phyloP scores from a whole-genome alignment of 768 basidiomycete genomes.

The Plicaturopsis crispa region DNA sequence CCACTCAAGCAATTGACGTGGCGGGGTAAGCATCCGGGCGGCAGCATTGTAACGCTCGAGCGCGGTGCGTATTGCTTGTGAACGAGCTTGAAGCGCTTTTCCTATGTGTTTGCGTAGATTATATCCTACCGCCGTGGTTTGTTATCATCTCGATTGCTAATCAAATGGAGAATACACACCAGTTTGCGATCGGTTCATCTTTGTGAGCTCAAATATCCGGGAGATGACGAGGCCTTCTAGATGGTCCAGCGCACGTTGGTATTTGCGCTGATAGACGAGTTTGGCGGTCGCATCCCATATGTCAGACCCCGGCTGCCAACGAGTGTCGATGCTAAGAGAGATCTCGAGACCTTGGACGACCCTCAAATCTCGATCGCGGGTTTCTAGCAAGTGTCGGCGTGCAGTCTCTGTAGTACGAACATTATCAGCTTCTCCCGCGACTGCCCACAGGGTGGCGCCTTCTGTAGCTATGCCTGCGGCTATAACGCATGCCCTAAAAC shows the following conservation, averaged over 20 bases:
- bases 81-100: constrained; percentile 11
- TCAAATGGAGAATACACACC: constrained; percentile 7
- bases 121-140: neutral
- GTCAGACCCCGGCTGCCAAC: constrained; percentile 7
- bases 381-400: constrained; percentile 5
- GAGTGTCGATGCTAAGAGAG: constrained; percentile 10
- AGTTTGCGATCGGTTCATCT: constrained; percentile 13
- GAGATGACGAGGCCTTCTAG: constrained; percentile 10
- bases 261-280: constrained; percentile 3
- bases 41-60: neutral
- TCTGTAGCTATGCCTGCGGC: too few relatives aligned
- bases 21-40: neutral
- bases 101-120: constrained; percentile 10
- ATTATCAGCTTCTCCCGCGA: too few relatives aligned
- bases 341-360: constrained; percentile 13
- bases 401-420: neutral
- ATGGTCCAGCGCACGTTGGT: constrained; percentile 7
- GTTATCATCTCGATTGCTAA: neutral
- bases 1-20: constrained; percentile 14
- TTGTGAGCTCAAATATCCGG: constrained; percentile 13
- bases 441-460: too few relatives aligned
- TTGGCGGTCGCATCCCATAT: constrained; percentile 8
- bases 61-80: constrained; percentile 9
- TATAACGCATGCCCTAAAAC: too few relatives aligned
- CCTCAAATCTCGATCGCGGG: constrained; percentile 5